Evolutionary conservation across 208 protist species (phyloP).

Genomic region (Crithidia acanthocephali): DNA sequence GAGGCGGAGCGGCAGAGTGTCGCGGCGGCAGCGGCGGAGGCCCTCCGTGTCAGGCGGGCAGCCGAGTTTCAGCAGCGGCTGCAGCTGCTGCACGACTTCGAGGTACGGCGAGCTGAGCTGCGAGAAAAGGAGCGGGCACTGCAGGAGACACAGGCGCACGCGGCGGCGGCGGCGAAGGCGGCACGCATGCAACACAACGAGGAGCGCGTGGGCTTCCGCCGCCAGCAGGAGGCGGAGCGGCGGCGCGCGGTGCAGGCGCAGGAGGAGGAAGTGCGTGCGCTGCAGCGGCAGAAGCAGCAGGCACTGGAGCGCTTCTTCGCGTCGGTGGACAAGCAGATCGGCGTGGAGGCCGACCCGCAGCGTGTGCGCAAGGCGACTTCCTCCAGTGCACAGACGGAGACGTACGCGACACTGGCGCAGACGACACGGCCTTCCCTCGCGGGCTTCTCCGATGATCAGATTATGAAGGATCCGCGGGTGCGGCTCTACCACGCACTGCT

Average conservation of each 20-base stretch:
- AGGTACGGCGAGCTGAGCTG: slow-evolving; percentile 37
- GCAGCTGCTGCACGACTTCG: slow-evolving; percentile 45
- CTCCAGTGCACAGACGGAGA: slow-evolving; percentile 55
- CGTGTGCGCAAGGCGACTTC: slow-evolving; percentile 65
- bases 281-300: slow-evolving; percentile 54
- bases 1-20: slow-evolving; percentile 32
- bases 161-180: slow-evolving; percentile 44
- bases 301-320: slow-evolving; percentile 78
- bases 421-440: slow-evolving; percentile 27
- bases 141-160: slow-evolving; percentile 33
- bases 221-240: slow-evolving; percentile 52
- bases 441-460: slow-evolving; percentile 75
- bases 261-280: slow-evolving; percentile 48
- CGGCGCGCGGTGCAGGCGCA: slow-evolving; percentile 29
- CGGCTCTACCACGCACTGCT: slow-evolving; percentile 78
- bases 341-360: slow-evolving; percentile 59
- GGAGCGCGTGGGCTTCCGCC: slow-evolving; percentile 59
- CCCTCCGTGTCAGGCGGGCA: slow-evolving; percentile 35
- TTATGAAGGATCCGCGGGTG: slow-evolving; percentile 85
- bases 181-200: slow-evolving; percentile 52
- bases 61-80: slow-evolving; percentile 75
- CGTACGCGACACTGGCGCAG: slow-evolving; percentile 52
- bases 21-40: slow-evolving; percentile 26
- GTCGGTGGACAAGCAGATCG: slow-evolving; percentile 60
- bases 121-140: slow-evolving; percentile 55